Evolutionary conservation across 2,329 filamentous ascomycete species (phyloP).

Genomic region (Colletotrichum sp.): DNA sequence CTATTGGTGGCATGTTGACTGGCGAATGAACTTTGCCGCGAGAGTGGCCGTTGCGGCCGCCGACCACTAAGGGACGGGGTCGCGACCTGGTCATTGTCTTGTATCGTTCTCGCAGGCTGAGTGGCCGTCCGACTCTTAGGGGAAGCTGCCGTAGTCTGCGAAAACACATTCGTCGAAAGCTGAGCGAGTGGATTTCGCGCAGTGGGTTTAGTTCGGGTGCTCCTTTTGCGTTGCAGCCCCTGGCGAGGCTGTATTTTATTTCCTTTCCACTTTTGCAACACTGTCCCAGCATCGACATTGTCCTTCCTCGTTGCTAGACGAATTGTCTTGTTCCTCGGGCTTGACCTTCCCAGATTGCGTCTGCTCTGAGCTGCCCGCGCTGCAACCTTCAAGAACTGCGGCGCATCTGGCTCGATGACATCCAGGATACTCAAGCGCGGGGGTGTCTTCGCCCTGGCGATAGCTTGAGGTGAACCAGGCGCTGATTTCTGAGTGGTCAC

Average conservation of each 20-base stretch:
- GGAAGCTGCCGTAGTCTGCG: neutral
- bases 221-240: neutral
- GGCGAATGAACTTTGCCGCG: neutral
- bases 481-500: neutral
- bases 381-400: conserved; percentile 65
- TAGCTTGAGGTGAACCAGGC: neutral
- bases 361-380: conserved; percentile 59
- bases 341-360: conserved; percentile 56
- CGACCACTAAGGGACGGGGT: neutral
- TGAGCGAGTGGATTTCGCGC: neutral
- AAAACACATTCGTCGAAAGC: neutral
- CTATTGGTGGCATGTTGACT: conserved; percentile 27
- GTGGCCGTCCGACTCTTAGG: neutral
- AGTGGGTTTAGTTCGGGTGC: neutral
- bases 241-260: conserved; percentile 52
- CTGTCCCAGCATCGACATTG: conserved; percentile 59
- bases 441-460: conserved; percentile 26
- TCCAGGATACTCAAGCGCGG: conserved; percentile 66
- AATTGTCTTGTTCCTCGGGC: conserved; percentile 61
- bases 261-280: conserved; percentile 61
- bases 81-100: neutral
- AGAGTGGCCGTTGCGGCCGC: conserved; percentile 20
- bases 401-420: conserved; percentile 56
- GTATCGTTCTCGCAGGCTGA: neutral
- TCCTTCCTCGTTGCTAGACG: conserved; percentile 65